Base-by-base conservation (phyloP, 1,139 yeast genomes). In the Kazachstania sp. region DNA sequence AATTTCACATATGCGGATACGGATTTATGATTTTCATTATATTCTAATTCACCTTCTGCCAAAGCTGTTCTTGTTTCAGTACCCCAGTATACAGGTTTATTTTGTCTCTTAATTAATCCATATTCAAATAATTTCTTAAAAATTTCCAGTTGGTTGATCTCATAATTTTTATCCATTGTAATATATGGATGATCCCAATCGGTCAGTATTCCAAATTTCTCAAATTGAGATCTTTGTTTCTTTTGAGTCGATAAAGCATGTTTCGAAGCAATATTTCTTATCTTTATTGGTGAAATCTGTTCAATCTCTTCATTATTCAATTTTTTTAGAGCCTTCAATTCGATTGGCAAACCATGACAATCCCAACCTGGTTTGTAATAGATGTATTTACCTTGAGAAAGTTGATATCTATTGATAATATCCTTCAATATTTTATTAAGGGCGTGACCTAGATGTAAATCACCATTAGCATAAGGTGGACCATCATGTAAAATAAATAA, bases 391-490 rank as follows among this genome's bases (percentile, higher is more conserved):
- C 88, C 84, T 40, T 71, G 67, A 43, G 83, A 65, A 38, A 90
- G 68, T 59, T 86, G 81, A 57, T 72, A 82, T 45, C 99, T 71
- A 54, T 79, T 79, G 47, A 90, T 79, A 45, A 92, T 79, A 66
- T 92, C 99, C 64, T 92, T 92, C 48, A 87, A 67, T 23, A 88
- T 77, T 61, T 92, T 92, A 67, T 92, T 92, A 59, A 92, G 68
- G 0, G 97, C 90, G 67, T 92, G 99, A 1, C 99, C 99, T 51
- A 90, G 67, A 63, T 92, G 99, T 26, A 92, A 70, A 52, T 83
- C 87, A 4, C 97, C 98, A 62, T 92, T 92, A 12, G 98, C 97
- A 67, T 90, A 92, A 0, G 99, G 99, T 0, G 99, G 99, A 0
- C 99, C 99, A 67, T 92, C 99, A 56, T 90, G 97, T 3, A 92